Conservation (phyloP, 768 basidiomycete genomes). For the Pleurotus salmoneostramineus region DNA sequence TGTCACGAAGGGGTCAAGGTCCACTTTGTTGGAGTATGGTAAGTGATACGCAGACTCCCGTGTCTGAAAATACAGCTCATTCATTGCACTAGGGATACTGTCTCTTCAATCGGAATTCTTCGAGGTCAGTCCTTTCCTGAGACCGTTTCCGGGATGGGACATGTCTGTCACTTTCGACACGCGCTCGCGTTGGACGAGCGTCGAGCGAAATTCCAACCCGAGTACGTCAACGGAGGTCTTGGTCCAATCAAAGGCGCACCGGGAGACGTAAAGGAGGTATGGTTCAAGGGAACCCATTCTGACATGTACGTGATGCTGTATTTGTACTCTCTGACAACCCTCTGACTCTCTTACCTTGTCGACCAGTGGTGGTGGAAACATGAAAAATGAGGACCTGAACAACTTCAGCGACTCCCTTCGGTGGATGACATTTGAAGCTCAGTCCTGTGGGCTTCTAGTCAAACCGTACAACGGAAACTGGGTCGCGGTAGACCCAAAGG, state of each 20-base stretch:
- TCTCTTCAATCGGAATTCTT: no score
- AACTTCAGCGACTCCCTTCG: constrained; percentile 15
- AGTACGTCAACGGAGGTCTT: constrained; percentile 17
- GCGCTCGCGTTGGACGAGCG: not conserved
- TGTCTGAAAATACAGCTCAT: no score
- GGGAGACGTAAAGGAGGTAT: not conserved
- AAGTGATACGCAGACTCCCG: no score
- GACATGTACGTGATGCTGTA: constrained; percentile 19
- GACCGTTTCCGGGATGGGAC: no score
- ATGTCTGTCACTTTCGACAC: no score
- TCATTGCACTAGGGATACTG: no score
- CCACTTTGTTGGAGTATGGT: constrained; percentile 46
- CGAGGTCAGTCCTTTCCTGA: no score
- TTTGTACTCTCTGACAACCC: no score
- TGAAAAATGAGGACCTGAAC: constrained; percentile 13
- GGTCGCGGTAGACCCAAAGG: not conserved
- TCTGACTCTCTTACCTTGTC: no score
- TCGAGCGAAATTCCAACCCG: constrained; percentile 23
- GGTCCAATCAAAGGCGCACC: no score
- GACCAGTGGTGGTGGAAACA: constrained; percentile 16
- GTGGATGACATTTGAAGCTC: constrained; percentile 17
- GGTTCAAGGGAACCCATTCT: not conserved
- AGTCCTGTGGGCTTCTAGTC: constrained; percentile 12
- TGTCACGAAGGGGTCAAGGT: constrained; percentile 25
- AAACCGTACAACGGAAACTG: constrained; percentile 8